Conservation (phyloP, 2,329 filamentous ascomycete species). For the Penicillium expansum region DNA sequence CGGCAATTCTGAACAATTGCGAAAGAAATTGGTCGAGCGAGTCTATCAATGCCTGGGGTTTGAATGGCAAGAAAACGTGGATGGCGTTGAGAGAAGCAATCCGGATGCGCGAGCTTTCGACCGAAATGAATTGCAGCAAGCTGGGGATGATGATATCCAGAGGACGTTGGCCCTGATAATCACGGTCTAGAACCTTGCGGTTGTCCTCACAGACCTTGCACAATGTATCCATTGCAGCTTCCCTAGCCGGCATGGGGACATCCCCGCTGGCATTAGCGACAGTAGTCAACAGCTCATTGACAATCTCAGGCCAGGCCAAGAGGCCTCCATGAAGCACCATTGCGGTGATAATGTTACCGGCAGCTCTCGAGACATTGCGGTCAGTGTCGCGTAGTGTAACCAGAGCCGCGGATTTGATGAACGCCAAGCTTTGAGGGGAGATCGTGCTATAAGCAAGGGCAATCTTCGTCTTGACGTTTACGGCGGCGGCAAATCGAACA, state of each 20-base stretch:
- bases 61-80: conserved; percentile 86
- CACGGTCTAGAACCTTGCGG: conserved; percentile 76
- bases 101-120: conserved; percentile 71
- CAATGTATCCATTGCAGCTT: conserved; percentile 90
- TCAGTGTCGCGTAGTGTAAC: conserved; percentile 77
- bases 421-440: conserved; percentile 66
- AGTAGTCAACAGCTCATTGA: conserved; percentile 77
- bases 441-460: conserved; percentile 72
- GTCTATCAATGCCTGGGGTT: conserved; percentile 75
- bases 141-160: conserved; percentile 87
- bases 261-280: conserved; percentile 70
- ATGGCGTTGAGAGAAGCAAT: conserved; percentile 77
- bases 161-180: conserved; percentile 84
- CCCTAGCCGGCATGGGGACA: conserved; percentile 69
- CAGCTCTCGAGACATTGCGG: conserved; percentile 78
- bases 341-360: conserved; percentile 92
- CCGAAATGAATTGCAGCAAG: conserved; percentile 81
- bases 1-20: conserved; percentile 76
- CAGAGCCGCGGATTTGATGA: conserved; percentile 77
- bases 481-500: conserved; percentile 80
- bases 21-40: conserved; percentile 78
- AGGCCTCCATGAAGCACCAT: conserved; percentile 80
- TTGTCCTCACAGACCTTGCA: conserved; percentile 98
- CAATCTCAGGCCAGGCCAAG: conserved; percentile 84
- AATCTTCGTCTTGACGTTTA: conserved; percentile 96